These are phyloP conservation scores for Mikania micrantha DNA, from an alignment of 129 eudicot species.

Conservation along the genomic window DNA sequence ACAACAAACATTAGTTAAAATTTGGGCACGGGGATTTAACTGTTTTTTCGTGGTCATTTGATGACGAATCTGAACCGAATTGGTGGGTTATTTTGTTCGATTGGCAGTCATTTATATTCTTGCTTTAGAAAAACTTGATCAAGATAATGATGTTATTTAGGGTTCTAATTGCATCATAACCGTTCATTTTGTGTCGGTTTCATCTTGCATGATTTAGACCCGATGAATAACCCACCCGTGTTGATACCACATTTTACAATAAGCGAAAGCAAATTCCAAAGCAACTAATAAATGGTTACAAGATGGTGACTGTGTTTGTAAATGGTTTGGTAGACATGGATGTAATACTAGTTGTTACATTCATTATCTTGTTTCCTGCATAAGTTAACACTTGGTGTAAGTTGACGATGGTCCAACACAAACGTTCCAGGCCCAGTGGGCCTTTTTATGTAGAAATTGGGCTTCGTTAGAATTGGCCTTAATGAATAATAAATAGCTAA, in stretches of 20 bases:
- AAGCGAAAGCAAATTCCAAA: conserved; percentile 20
- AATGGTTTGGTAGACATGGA: conserved; percentile 19
- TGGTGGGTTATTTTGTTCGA: no score
- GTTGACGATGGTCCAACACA: conserved; percentile 11
- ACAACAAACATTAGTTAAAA: no score
- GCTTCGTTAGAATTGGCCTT: background rate
- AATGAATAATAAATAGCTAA: no score
- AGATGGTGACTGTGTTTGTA: conserved; percentile 18
- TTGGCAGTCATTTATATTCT: no score
- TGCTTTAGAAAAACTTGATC: no score
- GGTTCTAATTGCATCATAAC: no score
- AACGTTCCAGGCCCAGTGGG: no score
- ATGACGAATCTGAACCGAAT: no score
- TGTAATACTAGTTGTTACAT: conserved; percentile 23
- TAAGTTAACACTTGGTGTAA: conserved; percentile 24
- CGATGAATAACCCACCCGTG: background rate
- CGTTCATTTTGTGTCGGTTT: no score
- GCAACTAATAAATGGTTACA: conserved; percentile 11
- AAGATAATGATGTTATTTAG: no score
- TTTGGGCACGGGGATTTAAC: no score
- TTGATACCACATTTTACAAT: conserved; percentile 3
- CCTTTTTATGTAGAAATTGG: background rate
- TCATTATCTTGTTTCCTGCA: conserved; percentile 16
- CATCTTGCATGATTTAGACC: background rate
- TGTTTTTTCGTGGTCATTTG: no score